Percentiles rank a stretch among this genome's conserved stretches.
Evolutionary conservation across 2,329 filamentous ascomycete species (phyloP).

Genomic region (Xylariales sp.): DNA sequence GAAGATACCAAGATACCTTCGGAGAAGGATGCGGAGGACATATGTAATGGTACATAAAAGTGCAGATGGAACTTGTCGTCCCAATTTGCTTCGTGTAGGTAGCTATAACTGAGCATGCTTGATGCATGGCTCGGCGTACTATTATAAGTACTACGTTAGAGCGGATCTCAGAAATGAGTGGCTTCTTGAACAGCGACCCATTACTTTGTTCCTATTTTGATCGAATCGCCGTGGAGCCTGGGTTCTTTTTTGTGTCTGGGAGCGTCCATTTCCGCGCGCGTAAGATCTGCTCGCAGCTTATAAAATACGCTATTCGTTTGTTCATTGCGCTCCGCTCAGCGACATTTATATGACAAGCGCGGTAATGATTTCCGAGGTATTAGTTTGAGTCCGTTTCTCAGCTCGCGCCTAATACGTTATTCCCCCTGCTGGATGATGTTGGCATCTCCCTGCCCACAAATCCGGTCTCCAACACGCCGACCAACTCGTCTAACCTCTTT

Average conservation of each 20-base stretch:
- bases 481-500: constrained; percentile 77
- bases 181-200: neutral
- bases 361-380: neutral
- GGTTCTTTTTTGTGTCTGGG: neutral
- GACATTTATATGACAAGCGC: neutral
- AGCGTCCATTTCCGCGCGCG: neutral
- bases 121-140: constrained; percentile 26
- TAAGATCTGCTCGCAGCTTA: neutral
- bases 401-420: neutral
- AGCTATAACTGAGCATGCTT: constrained; percentile 32
- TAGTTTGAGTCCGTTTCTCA: neutral
- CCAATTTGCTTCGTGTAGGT: constrained; percentile 30
- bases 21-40: constrained; percentile 12
- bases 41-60: constrained; percentile 30
- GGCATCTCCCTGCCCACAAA: constrained; percentile 66
- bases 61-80: constrained; percentile 14
- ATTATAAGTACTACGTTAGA: constrained; percentile 24
- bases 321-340: neutral
- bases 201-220: neutral
- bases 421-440: neutral
- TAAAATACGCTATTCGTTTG: neutral
- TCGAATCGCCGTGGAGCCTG: neutral
- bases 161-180: constrained; percentile 19
- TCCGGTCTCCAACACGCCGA: constrained; percentile 78
- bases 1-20: constrained; percentile 29